Percentiles rank a stretch among this genome's conserved stretches.
Conservation (phyloP, 108 stramenopile species). For the Fistulifera pelliculosa region DNA sequence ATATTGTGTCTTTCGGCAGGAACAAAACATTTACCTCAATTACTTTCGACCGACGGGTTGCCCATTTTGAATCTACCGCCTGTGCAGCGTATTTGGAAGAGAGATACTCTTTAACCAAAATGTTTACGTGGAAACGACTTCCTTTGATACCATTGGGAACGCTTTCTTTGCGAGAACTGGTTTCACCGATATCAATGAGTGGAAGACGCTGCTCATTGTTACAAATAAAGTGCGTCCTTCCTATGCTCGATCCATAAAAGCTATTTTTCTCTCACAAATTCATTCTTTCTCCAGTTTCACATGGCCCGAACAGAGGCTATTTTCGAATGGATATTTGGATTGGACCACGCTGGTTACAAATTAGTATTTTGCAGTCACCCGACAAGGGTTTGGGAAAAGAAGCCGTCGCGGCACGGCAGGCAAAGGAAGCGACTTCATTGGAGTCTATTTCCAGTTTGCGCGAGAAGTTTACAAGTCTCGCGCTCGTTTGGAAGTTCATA, state of each 20-base stretch:
- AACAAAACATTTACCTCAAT: slow-evolving; percentile 78
- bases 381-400: slow-evolving; percentile 54
- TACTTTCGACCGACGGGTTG: slow-evolving; percentile 45
- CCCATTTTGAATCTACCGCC: slow-evolving; percentile 78
- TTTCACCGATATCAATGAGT: slow-evolving; percentile 58
- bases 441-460: slow-evolving; percentile 37
- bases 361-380: slow-evolving; percentile 57
- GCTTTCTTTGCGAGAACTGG: slow-evolving; percentile 63
- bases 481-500: slow-evolving; percentile 51
- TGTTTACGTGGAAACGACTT: slow-evolving; percentile 71
- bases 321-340: slow-evolving; percentile 78
- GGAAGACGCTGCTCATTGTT: slow-evolving; percentile 45
- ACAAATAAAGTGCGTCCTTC: slow-evolving; percentile 48
- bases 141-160: slow-evolving; percentile 82
- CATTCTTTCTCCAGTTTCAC: slow-evolving; percentile 42
- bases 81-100: slow-evolving; percentile 58
- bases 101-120: slow-evolving; percentile 13
- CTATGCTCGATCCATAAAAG: no score
- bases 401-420: slow-evolving; percentile 41
- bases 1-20: slow-evolving; percentile 72
- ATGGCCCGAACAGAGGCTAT: slow-evolving; percentile 66
- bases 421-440: slow-evolving; percentile 49
- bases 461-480: slow-evolving; percentile 34
- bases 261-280: background rate
- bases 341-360: slow-evolving; percentile 33